These are phyloP conservation scores for Pestalotiopsis sp. DNA, from an alignment of 2,329 filamentous ascomycete species.

Conservation along the genomic window DNA sequence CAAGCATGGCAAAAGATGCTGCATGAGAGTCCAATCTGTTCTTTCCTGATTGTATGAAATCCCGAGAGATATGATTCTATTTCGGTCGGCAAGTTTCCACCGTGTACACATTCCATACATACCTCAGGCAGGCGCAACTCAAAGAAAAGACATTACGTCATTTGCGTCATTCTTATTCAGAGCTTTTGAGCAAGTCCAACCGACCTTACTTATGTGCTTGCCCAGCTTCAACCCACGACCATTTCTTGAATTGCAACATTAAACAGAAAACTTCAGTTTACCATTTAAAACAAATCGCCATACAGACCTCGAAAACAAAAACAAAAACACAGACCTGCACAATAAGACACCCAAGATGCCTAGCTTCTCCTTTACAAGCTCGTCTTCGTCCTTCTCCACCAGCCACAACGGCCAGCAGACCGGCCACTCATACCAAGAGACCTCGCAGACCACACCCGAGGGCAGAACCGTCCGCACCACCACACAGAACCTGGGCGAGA, in stretches of 20 bases:
- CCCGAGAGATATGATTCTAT: background rate
- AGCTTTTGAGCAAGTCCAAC: background rate
- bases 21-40: too few relatives aligned
- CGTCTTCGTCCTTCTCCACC: slow-evolving; percentile 12
- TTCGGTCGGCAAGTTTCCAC: background rate
- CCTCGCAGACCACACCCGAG: slow-evolving; percentile 10
- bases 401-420: slow-evolving; percentile 5
- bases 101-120: background rate
- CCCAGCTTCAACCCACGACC: background rate
- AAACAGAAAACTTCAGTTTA: background rate
- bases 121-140: background rate
- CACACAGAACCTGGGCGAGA: slow-evolving; percentile 10
- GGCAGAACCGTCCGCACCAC: slow-evolving; percentile 11
- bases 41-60: too few relatives aligned
- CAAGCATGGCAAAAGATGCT: background rate
- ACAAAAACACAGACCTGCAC: background rate
- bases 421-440: slow-evolving; percentile 5
- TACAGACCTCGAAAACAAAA: background rate
- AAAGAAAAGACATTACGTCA: background rate
- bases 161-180: slow-evolving; percentile 1
- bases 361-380: slow-evolving; percentile 12
- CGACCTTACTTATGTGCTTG: background rate
- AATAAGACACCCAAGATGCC: background rate
- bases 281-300: background rate
- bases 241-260: background rate